phyloP scores from a whole-genome alignment of 306 rosid species.

The Cucumis melo region DNA sequence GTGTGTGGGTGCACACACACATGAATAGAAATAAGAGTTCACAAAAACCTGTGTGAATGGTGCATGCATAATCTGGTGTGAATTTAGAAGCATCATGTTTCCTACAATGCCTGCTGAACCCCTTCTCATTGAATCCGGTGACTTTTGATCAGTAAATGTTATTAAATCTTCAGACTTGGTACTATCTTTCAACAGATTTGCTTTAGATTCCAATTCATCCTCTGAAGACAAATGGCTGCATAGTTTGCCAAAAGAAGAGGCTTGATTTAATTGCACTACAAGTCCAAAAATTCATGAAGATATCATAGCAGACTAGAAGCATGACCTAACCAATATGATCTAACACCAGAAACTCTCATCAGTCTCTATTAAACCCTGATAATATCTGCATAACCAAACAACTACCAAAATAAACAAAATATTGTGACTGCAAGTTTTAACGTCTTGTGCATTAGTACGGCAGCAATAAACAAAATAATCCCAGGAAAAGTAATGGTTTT shows the following conservation, averaged over 20 bases:
- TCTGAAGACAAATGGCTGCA: slow-evolving; percentile 32
- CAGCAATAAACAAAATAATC: background rate
- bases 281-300: background rate
- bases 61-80: slow-evolving; percentile 70
- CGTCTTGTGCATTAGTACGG: background rate
- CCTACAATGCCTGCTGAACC: slow-evolving; percentile 74
- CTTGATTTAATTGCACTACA: background rate
- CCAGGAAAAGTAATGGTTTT: background rate
- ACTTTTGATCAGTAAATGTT: slow-evolving; percentile 24
- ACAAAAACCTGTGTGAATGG: slow-evolving; percentile 81
- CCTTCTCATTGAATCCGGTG: slow-evolving; percentile 40
- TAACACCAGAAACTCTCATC: background rate
- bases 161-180: slow-evolving; percentile 29
- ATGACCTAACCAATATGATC: background rate
- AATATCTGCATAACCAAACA: background rate
- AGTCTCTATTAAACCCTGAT: background rate
- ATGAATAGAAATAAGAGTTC: background rate
- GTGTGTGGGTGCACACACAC: background rate
- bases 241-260: background rate
- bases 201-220: slow-evolving; percentile 23
- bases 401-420: no score
- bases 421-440: background rate
- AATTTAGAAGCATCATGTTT: slow-evolving; percentile 72
- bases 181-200: slow-evolving; percentile 13
- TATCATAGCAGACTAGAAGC: background rate